Evolutionary conservation across 768 basidiomycete genomes (phyloP), one percentile per base, ranked within the genome.

Genomic region (Pulveroboletus frians): DNA sequence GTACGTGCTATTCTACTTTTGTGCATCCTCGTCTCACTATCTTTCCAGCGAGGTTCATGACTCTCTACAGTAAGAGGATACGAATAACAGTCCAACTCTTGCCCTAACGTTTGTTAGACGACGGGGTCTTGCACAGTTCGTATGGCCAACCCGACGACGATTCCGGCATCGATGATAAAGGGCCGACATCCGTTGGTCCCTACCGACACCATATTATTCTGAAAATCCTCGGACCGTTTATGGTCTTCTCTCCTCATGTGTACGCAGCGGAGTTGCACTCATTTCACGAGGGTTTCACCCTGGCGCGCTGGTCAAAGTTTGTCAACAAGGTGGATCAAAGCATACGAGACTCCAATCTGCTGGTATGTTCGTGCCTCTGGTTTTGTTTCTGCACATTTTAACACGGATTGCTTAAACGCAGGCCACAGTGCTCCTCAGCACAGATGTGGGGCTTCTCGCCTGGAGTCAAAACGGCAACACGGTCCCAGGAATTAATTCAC

Each of bases 91-190:
- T 30, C 1, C 5, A 7, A 7, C 43, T 43, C 36, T 55, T 35
- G 45, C 36, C 35, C 23, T 43, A 17, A 35, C 9, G 9, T 30
- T 32, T 42, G 15, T 17, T 20, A 66, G 65, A 60, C 11, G 62
- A 67, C 0, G 66, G 64, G 6, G 39, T 64, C 2, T 39, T 66
- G 18, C 53, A 52, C 26, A 68, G 60, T 20, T 62, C 62, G 20
- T 68, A 67, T 41, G 65, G 67, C 9, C 65, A 66, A 49, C 47
- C 39, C 5, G 65, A 68, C 36, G 67, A 66, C 34, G 62, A 58
- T 40, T 69, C 65, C 44, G 64, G 67, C 34, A 65, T 68, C 36
- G 62, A 68, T 1, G 50, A 53, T 31, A 52, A 51, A 4, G 46
- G 47, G 4, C 49, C 56, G 5, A 6, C 3, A 32, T 14, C 11